A percentile compares a stretch with the other conserved stretches of the same genome.
Evolutionary conservation across 805 yeast species (phyloP).

Genomic region (Kuraishia capsulata): DNA sequence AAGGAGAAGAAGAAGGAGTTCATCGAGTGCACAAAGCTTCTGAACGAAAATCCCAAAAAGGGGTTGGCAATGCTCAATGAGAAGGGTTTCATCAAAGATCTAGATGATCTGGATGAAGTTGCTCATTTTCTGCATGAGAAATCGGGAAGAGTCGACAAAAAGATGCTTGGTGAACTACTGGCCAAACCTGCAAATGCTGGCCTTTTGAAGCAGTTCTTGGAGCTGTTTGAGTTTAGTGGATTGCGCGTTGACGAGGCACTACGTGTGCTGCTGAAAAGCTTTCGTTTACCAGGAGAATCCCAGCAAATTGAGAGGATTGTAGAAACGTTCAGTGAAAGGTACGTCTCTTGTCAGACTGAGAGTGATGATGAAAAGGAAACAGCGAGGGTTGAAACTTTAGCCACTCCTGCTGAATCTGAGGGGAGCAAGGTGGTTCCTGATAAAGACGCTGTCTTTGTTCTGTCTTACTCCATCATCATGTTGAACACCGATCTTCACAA

Average conservation of each 20-base stretch:
- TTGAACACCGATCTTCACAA: constrained; percentile 90
- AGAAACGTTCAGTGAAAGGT: constrained; percentile 77
- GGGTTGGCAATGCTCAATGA: constrained; percentile 64
- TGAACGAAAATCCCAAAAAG: constrained; percentile 70
- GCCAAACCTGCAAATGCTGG: constrained; percentile 65
- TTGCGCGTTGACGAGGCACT: constrained; percentile 90
- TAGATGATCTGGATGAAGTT: constrained; percentile 45
- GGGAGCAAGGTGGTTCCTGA: constrained; percentile 7
- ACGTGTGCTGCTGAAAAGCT: constrained; percentile 69
- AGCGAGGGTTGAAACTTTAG: constrained; percentile 8
- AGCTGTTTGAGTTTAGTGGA: constrained; percentile 63
- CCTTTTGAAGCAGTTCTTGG: constrained; percentile 56
- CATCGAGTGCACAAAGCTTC: constrained; percentile 60
- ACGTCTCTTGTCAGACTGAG: constrained; percentile 50
- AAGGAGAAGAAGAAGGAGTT: constrained; percentile 62
- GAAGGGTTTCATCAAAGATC: constrained; percentile 48
- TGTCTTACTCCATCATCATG: constrained; percentile 89
- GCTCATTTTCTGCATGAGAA: constrained; percentile 71
- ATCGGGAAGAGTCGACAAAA: constrained; percentile 80
- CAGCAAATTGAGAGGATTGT: constrained; percentile 92
- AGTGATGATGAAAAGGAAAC: constrained; percentile 10
- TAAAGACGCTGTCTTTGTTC: constrained; percentile 59
- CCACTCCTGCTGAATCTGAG: constrained; percentile 11
- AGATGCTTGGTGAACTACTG: constrained; percentile 75
- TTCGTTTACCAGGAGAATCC: constrained; percentile 94